Evolutionary conservation across 345 rosid genomes (phyloP).

Genomic region (Citrus glauca): DNA sequence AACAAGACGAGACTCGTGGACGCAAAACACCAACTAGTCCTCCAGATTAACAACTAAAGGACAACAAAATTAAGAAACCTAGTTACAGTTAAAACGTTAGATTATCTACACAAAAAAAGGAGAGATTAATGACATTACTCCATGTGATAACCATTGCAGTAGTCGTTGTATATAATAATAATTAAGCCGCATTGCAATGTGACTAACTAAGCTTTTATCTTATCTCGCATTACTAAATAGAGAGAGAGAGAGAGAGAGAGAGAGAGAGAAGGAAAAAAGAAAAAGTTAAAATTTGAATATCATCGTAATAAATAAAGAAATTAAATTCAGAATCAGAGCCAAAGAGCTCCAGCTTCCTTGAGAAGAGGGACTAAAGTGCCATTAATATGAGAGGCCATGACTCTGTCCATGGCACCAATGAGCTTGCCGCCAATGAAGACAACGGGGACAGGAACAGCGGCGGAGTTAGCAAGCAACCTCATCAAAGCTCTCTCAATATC

Average conservation of each 20-base stretch:
- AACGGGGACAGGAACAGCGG: slow-evolving; percentile 32
- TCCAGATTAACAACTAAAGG: not conserved
- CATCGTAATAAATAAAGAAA: no score
- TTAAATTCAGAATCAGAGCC: slow-evolving; percentile 37
- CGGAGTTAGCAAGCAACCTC: slow-evolving; percentile 28
- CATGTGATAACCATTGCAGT: not conserved
- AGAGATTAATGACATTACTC: not conserved
- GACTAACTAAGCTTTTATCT: not conserved
- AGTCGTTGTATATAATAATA: no score
- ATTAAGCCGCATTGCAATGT: not conserved
- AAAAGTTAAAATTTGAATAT: not conserved
- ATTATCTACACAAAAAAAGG: not conserved
- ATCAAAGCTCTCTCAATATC: slow-evolving; percentile 49
- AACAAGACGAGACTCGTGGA: not conserved
- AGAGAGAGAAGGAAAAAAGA: no score
- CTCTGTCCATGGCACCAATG: slow-evolving; percentile 59
- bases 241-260: not conserved
- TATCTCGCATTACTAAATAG: not conserved
- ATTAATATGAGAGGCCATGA: slow-evolving; percentile 63
- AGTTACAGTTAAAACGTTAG: not conserved
- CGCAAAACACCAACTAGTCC: not conserved
- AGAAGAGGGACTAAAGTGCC: slow-evolving; percentile 65
- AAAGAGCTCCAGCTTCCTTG: slow-evolving; percentile 75
- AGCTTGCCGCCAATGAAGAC: slow-evolving; percentile 70
- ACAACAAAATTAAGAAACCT: not conserved